phyloP scores from a whole-genome alignment of 805 yeast species.

The Saturnispora mendoncae region DNA sequence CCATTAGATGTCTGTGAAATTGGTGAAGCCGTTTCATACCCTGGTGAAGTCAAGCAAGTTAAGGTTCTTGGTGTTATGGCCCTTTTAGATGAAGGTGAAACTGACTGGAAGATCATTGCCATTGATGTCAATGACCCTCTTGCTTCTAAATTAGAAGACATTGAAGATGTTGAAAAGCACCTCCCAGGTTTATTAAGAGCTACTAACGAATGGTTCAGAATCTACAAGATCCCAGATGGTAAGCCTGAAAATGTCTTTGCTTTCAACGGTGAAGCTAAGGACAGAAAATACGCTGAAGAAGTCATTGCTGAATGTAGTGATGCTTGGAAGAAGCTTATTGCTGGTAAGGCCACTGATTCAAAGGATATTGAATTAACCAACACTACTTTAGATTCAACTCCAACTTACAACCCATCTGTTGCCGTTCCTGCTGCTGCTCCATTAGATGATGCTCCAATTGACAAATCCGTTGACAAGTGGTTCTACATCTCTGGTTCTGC shows the following conservation, averaged over 20 bases:
- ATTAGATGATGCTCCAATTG: constrained; percentile 85
- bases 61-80: constrained; percentile 94
- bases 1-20: constrained; percentile 82
- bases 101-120: constrained; percentile 89
- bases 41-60: constrained; percentile 77
- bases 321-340: constrained; percentile 73
- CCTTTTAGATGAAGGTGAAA: constrained; percentile 83
- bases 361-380: constrained; percentile 69
- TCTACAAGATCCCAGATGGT: constrained; percentile 96
- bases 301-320: constrained; percentile 73
- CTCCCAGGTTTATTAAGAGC: constrained; percentile 91
- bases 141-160: constrained; percentile 77
- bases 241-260: constrained; percentile 96
- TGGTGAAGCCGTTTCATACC: constrained; percentile 54
- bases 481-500: constrained; percentile 85
- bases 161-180: constrained; percentile 82
- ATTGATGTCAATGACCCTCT: constrained; percentile 83
- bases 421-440: constrained; percentile 65
- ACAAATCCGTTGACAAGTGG: constrained; percentile 96
- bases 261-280: constrained; percentile 88
- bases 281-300: constrained; percentile 77
- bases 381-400: constrained; percentile 55
- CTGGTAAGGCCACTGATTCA: constrained; percentile 48
- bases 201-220: constrained; percentile 96
- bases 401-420: constrained; percentile 42